These are phyloP conservation scores for Lasiodiplodia citricola DNA, from an alignment of 2,329 filamentous ascomycete genomes.

Conservation along the genomic window DNA sequence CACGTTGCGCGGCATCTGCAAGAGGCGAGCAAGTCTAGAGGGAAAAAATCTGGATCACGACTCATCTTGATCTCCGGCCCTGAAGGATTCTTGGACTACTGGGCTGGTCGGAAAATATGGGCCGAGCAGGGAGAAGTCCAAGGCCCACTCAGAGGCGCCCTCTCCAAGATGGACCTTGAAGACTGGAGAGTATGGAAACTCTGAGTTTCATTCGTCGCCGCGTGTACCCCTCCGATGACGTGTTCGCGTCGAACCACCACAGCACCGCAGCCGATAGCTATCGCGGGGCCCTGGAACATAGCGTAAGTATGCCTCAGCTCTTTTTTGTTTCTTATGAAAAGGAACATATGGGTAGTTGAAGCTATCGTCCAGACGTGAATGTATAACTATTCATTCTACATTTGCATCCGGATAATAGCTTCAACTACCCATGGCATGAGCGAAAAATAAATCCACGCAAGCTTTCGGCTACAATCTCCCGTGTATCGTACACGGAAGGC, in stretches of 20 bases:
- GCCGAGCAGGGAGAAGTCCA: slow-evolving; percentile 73
- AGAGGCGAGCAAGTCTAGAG: background rate
- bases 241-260: background rate
- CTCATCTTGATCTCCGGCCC: slow-evolving; percentile 88
- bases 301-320: background rate
- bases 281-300: too few species aligned
- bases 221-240: background rate
- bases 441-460: too few species aligned
- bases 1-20: slow-evolving; percentile 39
- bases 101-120: slow-evolving; percentile 83
- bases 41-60: slow-evolving; percentile 11
- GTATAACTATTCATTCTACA: too few species aligned
- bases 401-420: too few species aligned
- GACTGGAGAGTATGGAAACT: slow-evolving; percentile 66
- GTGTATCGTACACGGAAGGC: background rate
- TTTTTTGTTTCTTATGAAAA: background rate
- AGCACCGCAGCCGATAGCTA: background rate
- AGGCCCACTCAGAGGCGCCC: slow-evolving; percentile 72
- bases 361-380: too few species aligned
- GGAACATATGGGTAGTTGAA: too few species aligned
- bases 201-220: slow-evolving; percentile 35
- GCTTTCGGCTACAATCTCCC: background rate
- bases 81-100: slow-evolving; percentile 82
- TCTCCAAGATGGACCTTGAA: slow-evolving; percentile 64
- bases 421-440: too few species aligned